phyloP scores from a whole-genome alignment of 306 rosid species.

The Prunus fruticosa region DNA sequence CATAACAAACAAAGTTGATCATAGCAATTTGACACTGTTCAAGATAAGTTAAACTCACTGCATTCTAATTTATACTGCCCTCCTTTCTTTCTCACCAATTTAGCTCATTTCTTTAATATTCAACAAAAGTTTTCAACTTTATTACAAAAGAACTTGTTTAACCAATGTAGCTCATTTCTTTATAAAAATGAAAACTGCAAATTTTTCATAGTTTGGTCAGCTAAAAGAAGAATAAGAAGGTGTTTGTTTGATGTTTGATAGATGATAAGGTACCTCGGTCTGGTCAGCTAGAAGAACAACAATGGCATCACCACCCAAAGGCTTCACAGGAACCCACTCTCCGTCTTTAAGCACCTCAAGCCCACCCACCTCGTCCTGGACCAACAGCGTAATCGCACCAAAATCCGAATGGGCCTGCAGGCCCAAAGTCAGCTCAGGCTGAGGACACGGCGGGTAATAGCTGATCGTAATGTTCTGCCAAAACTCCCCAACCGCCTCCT shows the following conservation, averaged over 20 bases:
- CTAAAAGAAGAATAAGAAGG: not conserved
- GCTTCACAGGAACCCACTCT: constrained; percentile 63
- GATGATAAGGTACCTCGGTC: constrained; percentile 61
- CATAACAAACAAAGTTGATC: not conserved
- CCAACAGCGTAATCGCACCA: constrained; percentile 72
- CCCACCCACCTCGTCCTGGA: constrained; percentile 84
- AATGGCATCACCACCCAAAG: constrained; percentile 59
- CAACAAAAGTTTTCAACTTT: not conserved
- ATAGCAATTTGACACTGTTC: not conserved
- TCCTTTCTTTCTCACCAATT: not conserved
- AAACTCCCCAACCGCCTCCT: constrained; percentile 62
- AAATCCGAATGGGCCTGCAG: constrained; percentile 87
- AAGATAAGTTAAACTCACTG: not conserved
- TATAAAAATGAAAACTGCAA: not conserved
- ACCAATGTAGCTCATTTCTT: not conserved
- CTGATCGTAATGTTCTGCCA: constrained; percentile 86
- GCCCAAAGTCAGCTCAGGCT: constrained; percentile 85
- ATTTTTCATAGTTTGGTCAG: not conserved
- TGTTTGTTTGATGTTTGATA: not conserved
- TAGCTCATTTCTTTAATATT: not conserved
- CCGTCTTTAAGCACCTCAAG: constrained; percentile 64
- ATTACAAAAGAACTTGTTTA: not conserved
- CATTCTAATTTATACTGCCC: not conserved
- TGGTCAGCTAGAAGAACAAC: constrained; percentile 84
- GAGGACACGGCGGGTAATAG: constrained; percentile 85